Evolutionary conservation across 192 early-diverging fungal genomes (phyloP), one percentile per base, ranked within the genome.

Genomic region (Coemansia sp.): DNA sequence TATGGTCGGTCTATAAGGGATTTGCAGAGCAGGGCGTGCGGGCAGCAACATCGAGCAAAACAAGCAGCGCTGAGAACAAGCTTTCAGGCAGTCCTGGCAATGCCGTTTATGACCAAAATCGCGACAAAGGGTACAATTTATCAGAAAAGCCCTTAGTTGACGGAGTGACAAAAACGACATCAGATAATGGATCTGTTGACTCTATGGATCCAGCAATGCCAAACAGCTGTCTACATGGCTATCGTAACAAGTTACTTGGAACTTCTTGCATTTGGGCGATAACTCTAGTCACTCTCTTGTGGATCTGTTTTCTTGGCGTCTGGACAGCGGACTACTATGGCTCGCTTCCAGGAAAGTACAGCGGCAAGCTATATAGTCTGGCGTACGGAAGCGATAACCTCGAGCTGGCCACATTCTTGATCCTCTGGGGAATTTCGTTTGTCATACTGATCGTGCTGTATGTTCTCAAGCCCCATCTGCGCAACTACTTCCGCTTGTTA

Each of bases 401-500:
- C 4, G 68, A 71, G 51, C 51, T 71, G 53, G 64, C 63, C 2
- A 72, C 84, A 5, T 85, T 85, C 64, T 68, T 85, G 20, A 59
- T 75, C 22, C 54, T 78, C 54, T 86, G 85, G 85, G 75, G 66
- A 21, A 69, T 86, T 34, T 54, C 68, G 19, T 74, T 84, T 48
- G 48, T 81, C 4, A 75, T 79, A 59, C 75, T 87, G 26, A 73
- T 81, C 0, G 44, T 44, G 17, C 58, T 82, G 26, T 79, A 69
- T n/a, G 21, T 83, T n/a, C 72, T 74, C 66, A 75, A 77, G 57
- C 64, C 66, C 51, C 81, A 70, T 72, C 62, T 87, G 14, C 83
- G 85, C 64, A 88, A 87, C 63, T 89, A 86, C 75, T 93, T 90
- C 81, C 83, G 88, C 38, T 67, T 87, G 34, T 80, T 83, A 59